phyloP scores from a whole-genome alignment of 257 asterid species.

The Ilex aquifolium region DNA sequence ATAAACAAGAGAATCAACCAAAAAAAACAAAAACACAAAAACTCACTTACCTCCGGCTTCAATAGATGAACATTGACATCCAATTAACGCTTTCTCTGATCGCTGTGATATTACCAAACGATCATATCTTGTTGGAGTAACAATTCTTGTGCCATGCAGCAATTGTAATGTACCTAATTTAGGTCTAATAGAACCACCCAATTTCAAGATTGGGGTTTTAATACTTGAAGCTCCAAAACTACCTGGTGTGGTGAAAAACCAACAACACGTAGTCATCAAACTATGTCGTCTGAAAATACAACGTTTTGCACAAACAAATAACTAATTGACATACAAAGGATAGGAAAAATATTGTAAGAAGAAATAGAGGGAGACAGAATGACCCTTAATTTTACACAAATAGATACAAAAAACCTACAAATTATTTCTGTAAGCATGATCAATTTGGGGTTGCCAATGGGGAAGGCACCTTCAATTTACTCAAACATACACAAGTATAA shows the following conservation, averaged over 20 bases:
- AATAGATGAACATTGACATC: conserved; percentile 32
- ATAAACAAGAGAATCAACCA: background rate
- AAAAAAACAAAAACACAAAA: conserved; percentile 1
- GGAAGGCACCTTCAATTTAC: too few species aligned
- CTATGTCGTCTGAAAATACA: conserved; percentile 1
- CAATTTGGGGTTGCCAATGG: too few species aligned
- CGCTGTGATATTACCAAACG: conserved; percentile 35
- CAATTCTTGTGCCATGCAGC: conserved; percentile 23
- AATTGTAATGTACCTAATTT: conserved; percentile 31
- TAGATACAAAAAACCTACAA: background rate
- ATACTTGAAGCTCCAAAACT: conserved; percentile 56
- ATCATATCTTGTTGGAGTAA: conserved; percentile 21
- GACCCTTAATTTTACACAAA: conserved; percentile 1
- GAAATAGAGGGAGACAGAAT: background rate
- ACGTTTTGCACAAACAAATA: conserved; percentile 1
- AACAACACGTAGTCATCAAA: background rate
- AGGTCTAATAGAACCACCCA: conserved; percentile 37
- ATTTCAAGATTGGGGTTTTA: conserved; percentile 36
- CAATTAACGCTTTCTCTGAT: conserved; percentile 30
- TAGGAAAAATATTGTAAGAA: conserved; percentile 1
- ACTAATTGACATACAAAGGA: background rate
- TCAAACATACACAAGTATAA: too few species aligned
- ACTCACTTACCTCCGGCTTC: conserved; percentile 41
- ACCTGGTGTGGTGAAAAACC: conserved; percentile 31
- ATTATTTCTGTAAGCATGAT: too few species aligned